Conservation (phyloP, 805 yeast genomes). For the Trichomonascus vanleenenianus region DNA sequence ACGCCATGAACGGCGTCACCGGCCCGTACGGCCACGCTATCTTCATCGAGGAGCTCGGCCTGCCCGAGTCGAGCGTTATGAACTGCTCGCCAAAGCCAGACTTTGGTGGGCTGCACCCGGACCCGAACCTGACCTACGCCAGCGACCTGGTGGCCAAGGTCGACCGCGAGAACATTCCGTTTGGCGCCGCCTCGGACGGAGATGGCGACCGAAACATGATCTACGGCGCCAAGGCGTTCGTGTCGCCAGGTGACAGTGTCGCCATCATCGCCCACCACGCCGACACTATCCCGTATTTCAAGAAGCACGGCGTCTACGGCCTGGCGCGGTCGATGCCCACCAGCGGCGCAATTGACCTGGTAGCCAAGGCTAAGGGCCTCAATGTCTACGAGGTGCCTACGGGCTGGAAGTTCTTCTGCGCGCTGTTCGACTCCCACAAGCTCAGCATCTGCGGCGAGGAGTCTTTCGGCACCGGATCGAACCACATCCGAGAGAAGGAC, state of each 20-base stretch:
- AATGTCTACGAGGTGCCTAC: conserved; percentile 92
- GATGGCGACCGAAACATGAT: conserved; percentile 99
- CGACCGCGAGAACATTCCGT: conserved; percentile 72
- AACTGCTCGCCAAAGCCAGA: conserved; percentile 76
- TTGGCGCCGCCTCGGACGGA: conserved; percentile 99
- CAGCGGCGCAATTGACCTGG: conserved; percentile 86
- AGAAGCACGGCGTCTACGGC: conserved; percentile 78
- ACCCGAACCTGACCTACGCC: conserved; percentile 95
- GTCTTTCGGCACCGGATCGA: conserved; percentile 95
- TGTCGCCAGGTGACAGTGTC: conserved; percentile 96
- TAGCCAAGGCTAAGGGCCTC: conserved; percentile 70
- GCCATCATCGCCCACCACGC: conserved; percentile 97
- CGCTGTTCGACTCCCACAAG: conserved; percentile 86
- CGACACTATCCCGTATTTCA: conserved; percentile 84
- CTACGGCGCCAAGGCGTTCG: conserved; percentile 90
- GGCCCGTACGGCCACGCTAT: conserved; percentile 91
- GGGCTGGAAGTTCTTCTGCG: conserved; percentile 98
- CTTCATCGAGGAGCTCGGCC: conserved; percentile 76
- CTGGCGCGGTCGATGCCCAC: conserved; percentile 98
- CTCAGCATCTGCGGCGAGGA: conserved; percentile 97
- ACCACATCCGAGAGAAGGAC: conserved; percentile 95
- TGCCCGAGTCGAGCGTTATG: conserved; percentile 64
- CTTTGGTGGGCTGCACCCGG: conserved; percentile 97
- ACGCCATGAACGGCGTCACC: conserved; percentile 89
- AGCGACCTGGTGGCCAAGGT: conserved; percentile 77